Evolutionary conservation across 2,329 filamentous ascomycete genomes (phyloP).

Genomic region (Fusarium clavum): DNA sequence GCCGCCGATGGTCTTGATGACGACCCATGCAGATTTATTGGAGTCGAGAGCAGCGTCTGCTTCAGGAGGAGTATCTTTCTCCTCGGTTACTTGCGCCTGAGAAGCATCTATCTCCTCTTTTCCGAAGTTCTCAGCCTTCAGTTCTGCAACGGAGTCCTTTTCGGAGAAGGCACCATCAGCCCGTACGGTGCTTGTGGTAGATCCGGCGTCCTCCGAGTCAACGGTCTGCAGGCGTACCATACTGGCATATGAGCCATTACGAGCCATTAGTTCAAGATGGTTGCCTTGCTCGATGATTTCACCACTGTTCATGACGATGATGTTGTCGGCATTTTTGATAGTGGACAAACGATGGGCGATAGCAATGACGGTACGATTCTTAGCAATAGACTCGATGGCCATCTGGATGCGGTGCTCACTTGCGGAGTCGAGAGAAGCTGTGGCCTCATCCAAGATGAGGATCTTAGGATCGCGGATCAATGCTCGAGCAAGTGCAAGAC

Average conservation of each 20-base stretch:
- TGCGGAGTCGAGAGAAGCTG: conserved; percentile 68
- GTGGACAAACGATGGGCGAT: conserved; percentile 73
- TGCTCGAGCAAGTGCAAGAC: conserved; percentile 68
- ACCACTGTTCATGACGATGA: conserved; percentile 73
- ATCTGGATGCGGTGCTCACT: conserved; percentile 67
- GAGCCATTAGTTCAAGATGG: conserved; percentile 68
- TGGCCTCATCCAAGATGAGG: conserved; percentile 71
- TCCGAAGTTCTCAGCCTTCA: conserved; percentile 47
- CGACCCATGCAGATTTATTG: conserved; percentile 54
- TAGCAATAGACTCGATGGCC: conserved; percentile 58
- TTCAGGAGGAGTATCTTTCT: conserved; percentile 49
- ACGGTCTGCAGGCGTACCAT: conserved; percentile 61
- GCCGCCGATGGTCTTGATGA: conserved; percentile 53
- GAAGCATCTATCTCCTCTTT: conserved; percentile 56
- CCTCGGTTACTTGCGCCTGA: conserved; percentile 47
- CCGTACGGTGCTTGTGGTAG: conserved; percentile 48
- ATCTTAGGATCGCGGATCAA: conserved; percentile 68
- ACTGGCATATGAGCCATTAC: conserved; percentile 62
- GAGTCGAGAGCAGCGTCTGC: conserved; percentile 54
- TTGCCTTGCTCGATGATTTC: conserved; percentile 72
- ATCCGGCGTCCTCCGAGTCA: conserved; percentile 48
- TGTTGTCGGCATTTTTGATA: conserved; percentile 73
- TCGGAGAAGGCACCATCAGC: conserved; percentile 57
- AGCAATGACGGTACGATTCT: conserved; percentile 71
- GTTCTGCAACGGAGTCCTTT: conserved; percentile 54